Evolutionary conservation across 176 grass and related monocot genomes (phyloP), one percentile per base, ranked within the genome.

Genomic region (Thinopyrum elongatum): DNA sequence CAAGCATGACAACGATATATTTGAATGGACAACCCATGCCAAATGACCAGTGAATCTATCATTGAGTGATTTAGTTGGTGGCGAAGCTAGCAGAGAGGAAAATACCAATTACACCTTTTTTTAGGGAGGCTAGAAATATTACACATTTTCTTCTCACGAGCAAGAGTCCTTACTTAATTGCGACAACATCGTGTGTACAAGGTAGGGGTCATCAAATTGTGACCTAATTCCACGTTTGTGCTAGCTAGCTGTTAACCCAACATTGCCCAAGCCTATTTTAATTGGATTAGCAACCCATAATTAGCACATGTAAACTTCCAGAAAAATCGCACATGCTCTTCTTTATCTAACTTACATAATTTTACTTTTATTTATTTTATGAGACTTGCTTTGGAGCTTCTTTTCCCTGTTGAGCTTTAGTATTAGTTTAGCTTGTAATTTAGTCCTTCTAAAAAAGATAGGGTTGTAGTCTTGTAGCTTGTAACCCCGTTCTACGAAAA

Each of bases 1-100:
- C 63, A 15, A 30, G 63, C 15, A 12, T 30, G 65, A 84, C n/a
- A 53, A 55, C 10, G 65, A 83, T 77, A 61, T 60, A 83, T 69
- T 51, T 64, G 73, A 83, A 77, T 16, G 63, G 80, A 35, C 66
- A 64, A 73, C 10, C 22, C 66, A 33, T 22, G 38, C 15, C 26
- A 65, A 81, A 63, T 26, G 47, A 62, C 72, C 17, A 3, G 39
- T 74, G 61, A 55, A 87, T 55, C 39, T 19, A 71, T 36, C 5
- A 71, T 51, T 36, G 14, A 19, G 7, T 28, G 22, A 55, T 87
- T 74, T 65, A 81, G 5, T 63, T 22, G 49, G 65, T 16, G 61
- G 44, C 5, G 41, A 73, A 64, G 25, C 51, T 58, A 58, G 53
- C 19, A 67, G 28, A 72, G 51, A 53, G 72, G 53, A 17, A 67